Conservation (phyloP, 225 moss, liverwort and hornwort genomes). For the Marchantia polymorpha region DNA sequence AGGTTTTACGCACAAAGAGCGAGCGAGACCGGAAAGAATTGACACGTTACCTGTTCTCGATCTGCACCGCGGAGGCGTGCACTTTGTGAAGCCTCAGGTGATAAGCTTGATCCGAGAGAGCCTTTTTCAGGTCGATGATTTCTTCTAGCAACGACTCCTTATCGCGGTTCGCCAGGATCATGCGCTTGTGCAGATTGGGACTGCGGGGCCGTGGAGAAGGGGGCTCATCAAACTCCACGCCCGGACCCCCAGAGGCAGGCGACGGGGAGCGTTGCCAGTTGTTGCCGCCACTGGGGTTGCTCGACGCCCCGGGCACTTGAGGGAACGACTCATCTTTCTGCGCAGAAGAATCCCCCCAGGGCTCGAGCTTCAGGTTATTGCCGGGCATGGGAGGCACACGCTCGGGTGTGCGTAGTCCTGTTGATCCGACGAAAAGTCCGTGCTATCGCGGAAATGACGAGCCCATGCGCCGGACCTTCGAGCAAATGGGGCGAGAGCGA, state of each 20-base stretch:
- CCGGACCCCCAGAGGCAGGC: constrained; percentile 31
- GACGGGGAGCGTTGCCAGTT: constrained; percentile 31
- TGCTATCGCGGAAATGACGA: not conserved
- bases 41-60: constrained; percentile 48
- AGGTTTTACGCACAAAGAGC: no score
- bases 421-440: not conserved
- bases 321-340: constrained; percentile 36
- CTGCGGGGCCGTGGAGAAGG: constrained; percentile 15
- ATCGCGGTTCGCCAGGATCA: constrained; percentile 48
- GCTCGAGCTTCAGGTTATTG: constrained; percentile 42
- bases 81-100: constrained; percentile 56
- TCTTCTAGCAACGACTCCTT: constrained; percentile 58
- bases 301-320: constrained; percentile 33
- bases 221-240: constrained; percentile 34
- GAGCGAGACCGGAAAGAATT: no score
- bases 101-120: constrained; percentile 51
- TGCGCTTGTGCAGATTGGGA: constrained; percentile 41
- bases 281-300: not conserved
- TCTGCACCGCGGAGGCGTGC: constrained; percentile 50
- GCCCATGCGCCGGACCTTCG: not conserved
- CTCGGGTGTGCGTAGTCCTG: not conserved
- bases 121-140: constrained; percentile 53
- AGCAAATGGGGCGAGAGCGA: no score
- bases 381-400: constrained; percentile 35
- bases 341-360: constrained; percentile 33